Evolutionary conservation across 495 filamentous ascomycete genomes (phyloP).

Genomic region (Daldinia vernicosa): DNA sequence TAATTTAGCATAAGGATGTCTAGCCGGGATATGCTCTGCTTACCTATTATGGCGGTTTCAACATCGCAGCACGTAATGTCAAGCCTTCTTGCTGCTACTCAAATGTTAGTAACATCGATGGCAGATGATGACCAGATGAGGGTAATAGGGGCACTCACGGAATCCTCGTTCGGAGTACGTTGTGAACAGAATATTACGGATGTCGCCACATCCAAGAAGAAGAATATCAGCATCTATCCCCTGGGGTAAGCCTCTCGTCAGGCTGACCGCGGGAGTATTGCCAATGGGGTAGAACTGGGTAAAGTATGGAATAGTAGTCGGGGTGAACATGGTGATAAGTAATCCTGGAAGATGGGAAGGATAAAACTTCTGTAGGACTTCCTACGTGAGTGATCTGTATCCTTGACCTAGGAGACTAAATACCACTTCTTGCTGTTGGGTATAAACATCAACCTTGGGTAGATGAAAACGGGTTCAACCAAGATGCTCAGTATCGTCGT

Average conservation of each 20-base stretch:
- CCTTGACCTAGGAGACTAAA: background rate
- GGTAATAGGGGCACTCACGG: slow-evolving; percentile 21
- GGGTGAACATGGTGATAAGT: slow-evolving; percentile 27
- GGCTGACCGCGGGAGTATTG: slow-evolving; percentile 44
- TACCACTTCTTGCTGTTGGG: background rate
- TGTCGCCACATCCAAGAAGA: slow-evolving; percentile 48
- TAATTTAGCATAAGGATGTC: slow-evolving; percentile 7
- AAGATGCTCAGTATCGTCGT: background rate
- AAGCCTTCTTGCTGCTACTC: slow-evolving; percentile 33
- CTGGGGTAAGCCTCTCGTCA: slow-evolving; percentile 44
- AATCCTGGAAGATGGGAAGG: background rate
- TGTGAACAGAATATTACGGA: slow-evolving; percentile 48
- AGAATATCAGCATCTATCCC: slow-evolving; percentile 42
- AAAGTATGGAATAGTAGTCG: slow-evolving; percentile 7
- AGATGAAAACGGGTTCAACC: background rate
- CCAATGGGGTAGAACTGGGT: slow-evolving; percentile 40
- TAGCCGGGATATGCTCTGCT: background rate
- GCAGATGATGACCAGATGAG: background rate
- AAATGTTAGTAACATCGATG: slow-evolving; percentile 8
- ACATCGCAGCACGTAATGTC: slow-evolving; percentile 48
- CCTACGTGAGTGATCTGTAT: background rate
- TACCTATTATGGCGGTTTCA: slow-evolving; percentile 42
- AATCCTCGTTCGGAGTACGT: slow-evolving; percentile 33
- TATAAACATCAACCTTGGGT: background rate
- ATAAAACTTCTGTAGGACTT: background rate